Base-by-base conservation (phyloP, 2,329 filamentous ascomycete genomes). In the Pseudogymnoascus sp. region DNA sequence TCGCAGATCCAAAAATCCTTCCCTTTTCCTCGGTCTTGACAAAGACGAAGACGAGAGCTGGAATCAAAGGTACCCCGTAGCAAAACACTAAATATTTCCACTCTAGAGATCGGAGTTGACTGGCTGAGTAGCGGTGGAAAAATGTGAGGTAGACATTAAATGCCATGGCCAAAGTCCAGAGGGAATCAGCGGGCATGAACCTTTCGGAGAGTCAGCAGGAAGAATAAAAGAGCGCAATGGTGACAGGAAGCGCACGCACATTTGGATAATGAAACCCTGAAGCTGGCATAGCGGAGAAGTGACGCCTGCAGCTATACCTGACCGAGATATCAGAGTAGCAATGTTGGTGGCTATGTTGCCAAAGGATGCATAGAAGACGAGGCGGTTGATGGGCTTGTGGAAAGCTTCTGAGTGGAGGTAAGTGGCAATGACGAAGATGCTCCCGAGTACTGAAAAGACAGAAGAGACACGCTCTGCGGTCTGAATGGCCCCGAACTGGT, bases 191-290 rank as follows among this genome's bases (percentile, higher is more conserved):
- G 16, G 77, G 78, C 74, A 81, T 79, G 67, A 83, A 84, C 80
- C 77, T 81, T 66, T 60, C 68, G 61, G 62, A 59, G 16, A 30
- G 30, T 43, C n/a, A 60, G 58, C 39, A 33, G 12, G 16, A 11
- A 22, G 16, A 25, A 37, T 58, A 38, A 37, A 58, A 20, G 6
- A 5, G 30, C 6, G 7, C 4, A 18, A 6, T 14, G 11, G 14
- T 7, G 8, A 20, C 41, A 28, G 30, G 36, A 28, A 28, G 16
- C 8, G 22, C 43, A 71, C 85, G 67, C 73, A 91, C 90, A 89
- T 90, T 71, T 95, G 89, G 63, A 95, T 87, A n/a, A 95, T 73
- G 65, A 92, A 89, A 0, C 78, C 89, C 69, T 96, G 90, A 28
- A 90, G 82, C 70, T 90, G 86, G 69, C 90, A 87, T 8, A 70